A percentile compares a stretch with the other conserved stretches of the same genome.
Conservation (phyloP, 2,329 filamentous ascomycete species). For the Rutstroemia sp. region DNA sequence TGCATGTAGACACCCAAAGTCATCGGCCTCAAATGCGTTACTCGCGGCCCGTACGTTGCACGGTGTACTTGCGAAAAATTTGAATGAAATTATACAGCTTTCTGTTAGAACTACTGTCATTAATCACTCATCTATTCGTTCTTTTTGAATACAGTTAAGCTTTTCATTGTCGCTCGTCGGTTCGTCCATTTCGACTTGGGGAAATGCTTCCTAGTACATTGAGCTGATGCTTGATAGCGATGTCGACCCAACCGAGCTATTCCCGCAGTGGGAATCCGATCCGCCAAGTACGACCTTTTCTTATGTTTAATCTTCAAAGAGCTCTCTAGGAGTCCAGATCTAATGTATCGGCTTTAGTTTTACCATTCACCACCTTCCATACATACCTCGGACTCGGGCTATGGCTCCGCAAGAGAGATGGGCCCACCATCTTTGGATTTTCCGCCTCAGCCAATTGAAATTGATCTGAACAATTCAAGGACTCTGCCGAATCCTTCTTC, state of each 20-base stretch:
- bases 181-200: constrained; percentile 12
- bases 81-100: too few species aligned
- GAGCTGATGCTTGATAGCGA: constrained; percentile 18
- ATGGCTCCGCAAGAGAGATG: constrained; percentile 23
- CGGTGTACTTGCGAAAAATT: too few species aligned
- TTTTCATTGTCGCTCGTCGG: constrained; percentile 8
- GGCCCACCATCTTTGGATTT: constrained; percentile 21
- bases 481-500: constrained; percentile 23
- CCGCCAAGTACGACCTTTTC: constrained; percentile 21
- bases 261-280: constrained; percentile 15
- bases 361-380: constrained; percentile 19
- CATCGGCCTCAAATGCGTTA: neutral
- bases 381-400: constrained; percentile 18
- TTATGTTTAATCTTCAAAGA: neutral
- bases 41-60: neutral
- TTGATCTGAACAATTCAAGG: constrained; percentile 25
- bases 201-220: neutral
- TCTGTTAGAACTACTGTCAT: neutral
- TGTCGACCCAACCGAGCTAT: constrained; percentile 23
- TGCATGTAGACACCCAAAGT: neutral
- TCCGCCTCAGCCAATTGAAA: constrained; percentile 24
- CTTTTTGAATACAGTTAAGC: neutral
- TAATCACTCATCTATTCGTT: neutral
- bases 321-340: constrained; percentile 8
- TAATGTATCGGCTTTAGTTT: constrained; percentile 22